Evolutionary conservation across 441 rosid genomes (phyloP).

Genomic region (Aquilaria agallochum): DNA sequence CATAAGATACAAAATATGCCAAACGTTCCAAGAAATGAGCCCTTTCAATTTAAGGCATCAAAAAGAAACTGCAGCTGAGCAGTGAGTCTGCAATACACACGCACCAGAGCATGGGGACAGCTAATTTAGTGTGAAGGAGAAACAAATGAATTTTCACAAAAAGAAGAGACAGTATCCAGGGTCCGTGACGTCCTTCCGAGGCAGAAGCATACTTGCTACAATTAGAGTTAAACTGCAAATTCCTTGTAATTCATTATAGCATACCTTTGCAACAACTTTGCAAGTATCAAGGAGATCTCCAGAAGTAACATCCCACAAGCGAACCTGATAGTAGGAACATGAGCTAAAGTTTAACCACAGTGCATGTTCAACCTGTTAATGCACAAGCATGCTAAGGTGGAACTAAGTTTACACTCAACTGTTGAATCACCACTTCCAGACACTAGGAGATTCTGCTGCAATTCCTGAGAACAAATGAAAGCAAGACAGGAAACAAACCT

Average conservation of each 20-base stretch:
- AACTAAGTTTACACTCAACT: slow-evolving; percentile 36
- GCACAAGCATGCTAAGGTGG: slow-evolving; percentile 1
- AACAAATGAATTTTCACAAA: too few species aligned
- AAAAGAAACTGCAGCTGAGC: too few species aligned
- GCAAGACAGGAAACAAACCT: slow-evolving; percentile 84
- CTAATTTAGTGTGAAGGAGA: too few species aligned
- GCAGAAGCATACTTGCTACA: too few species aligned
- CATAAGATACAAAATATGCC: slow-evolving; percentile 3
- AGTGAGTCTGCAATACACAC: too few species aligned
- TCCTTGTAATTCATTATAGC: too few species aligned
- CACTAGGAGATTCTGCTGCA: slow-evolving; percentile 62
- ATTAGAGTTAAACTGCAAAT: too few species aligned
- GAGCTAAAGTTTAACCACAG: slow-evolving; percentile 5
- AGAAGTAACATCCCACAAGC: slow-evolving; percentile 77
- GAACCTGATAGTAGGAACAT: slow-evolving; percentile 49
- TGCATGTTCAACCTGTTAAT: slow-evolving; percentile 9
- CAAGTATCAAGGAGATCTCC: slow-evolving; percentile 88
- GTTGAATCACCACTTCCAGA: slow-evolving; percentile 97
- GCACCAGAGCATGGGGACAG: too few species aligned
- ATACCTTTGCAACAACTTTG: slow-evolving; percentile 69
- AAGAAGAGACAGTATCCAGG: too few species aligned
- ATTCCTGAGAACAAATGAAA: slow-evolving; percentile 49
- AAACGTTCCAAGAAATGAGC: not conserved
- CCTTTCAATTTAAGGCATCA: too few species aligned
- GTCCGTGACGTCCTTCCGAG: too few species aligned